A percentile compares a stretch with the other conserved stretches of the same genome.
Evolutionary conservation across 768 basidiomycete genomes (phyloP).

Genomic region (Myochromella boudieri): DNA sequence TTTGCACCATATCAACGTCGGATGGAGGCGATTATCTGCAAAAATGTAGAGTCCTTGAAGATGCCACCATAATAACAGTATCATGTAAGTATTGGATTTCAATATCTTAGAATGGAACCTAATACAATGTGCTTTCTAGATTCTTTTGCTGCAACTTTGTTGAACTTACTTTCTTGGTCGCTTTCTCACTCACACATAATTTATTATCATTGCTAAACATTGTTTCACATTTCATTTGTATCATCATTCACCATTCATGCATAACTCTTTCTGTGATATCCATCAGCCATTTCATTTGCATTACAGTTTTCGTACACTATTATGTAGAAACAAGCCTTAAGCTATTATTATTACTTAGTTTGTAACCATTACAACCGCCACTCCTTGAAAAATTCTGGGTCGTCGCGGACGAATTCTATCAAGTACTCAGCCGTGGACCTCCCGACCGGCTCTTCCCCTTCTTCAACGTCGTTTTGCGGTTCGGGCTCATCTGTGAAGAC

Average conservation of each 20-base stretch:
- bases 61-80: not conserved
- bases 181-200: not conserved
- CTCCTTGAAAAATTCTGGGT: constrained; percentile 70
- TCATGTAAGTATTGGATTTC: too few species aligned
- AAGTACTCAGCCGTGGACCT: constrained; percentile 86
- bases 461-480: constrained; percentile 33
- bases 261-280: too few species aligned
- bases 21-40: constrained; percentile 13
- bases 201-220: not conserved
- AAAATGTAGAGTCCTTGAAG: constrained; percentile 1
- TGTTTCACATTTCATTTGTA: not conserved
- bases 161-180: not conserved
- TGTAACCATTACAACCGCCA: constrained; percentile 55
- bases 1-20: constrained; percentile 13
- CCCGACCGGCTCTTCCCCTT: constrained; percentile 46
- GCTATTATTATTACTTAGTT: not conserved
- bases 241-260: not conserved
- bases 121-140: too few species aligned
- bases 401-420: constrained; percentile 61
- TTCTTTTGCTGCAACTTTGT: too few species aligned
- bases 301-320: not conserved
- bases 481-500: too few species aligned
- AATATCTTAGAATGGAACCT: too few species aligned
- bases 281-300: too few species aligned
- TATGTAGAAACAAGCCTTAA: not conserved